Conservation (phyloP, 2,329 filamentous ascomycete genomes). For the Sporothrix variecibatus region DNA sequence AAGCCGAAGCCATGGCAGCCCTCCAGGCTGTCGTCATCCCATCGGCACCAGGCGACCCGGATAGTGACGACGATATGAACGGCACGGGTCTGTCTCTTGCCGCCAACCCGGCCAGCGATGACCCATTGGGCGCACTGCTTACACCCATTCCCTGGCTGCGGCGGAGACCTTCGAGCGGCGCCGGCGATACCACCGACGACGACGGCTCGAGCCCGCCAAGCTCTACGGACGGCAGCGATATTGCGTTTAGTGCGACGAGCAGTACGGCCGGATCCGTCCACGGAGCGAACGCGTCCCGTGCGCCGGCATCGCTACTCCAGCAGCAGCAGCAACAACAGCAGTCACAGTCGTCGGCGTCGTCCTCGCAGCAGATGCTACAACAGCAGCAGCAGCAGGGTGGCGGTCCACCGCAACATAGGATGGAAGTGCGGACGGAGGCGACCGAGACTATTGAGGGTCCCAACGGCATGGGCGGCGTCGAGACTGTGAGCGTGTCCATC, state of each 20-base stretch:
- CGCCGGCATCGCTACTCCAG: constrained; percentile 6
- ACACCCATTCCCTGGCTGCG: constrained; percentile 91
- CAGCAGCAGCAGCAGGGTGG: constrained; percentile 32
- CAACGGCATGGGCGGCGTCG: constrained; percentile 75
- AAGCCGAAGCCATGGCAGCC: constrained; percentile 56
- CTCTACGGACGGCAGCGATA: constrained; percentile 27
- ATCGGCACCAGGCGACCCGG: constrained; percentile 35
- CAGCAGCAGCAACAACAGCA: constrained; percentile 22
- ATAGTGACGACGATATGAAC: constrained; percentile 19
- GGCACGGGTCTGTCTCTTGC: constrained; percentile 40
- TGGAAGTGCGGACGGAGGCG: constrained; percentile 69
- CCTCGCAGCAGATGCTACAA: constrained; percentile 33
- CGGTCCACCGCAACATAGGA: constrained; percentile 32
- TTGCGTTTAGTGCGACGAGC: constrained; percentile 22
- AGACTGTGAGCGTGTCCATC: constrained; percentile 76
- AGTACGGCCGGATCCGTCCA: constrained; percentile 30
- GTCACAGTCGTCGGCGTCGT: constrained; percentile 20
- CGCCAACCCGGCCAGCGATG: constrained; percentile 72
- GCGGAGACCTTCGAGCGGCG: constrained; percentile 38
- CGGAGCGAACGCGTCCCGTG: not conserved
- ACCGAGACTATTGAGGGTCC: constrained; percentile 81
- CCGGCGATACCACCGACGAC: constrained; percentile 28
- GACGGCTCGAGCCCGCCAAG: constrained; percentile 30
- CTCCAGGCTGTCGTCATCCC: constrained; percentile 59
- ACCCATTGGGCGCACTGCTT: constrained; percentile 82